Conservation (phyloP, 2,329 filamentous ascomycete species). For the Nannizziopsis barbatae region DNA sequence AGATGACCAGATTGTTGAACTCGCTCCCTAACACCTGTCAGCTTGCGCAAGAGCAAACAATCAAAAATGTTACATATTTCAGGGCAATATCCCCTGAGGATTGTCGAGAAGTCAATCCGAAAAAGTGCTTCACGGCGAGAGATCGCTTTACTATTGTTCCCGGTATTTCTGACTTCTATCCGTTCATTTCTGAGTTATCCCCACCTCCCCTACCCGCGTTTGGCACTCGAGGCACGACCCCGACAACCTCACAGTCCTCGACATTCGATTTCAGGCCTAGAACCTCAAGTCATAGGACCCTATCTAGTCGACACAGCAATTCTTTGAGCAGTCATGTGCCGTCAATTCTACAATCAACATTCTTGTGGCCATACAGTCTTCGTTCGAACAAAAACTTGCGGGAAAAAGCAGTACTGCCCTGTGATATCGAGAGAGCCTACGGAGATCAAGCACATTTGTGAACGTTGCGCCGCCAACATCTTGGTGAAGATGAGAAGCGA, state of each 20-base stretch:
- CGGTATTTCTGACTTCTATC: too few species aligned
- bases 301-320: neutral
- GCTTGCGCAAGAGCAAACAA: too few species aligned
- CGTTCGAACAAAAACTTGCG: conserved; percentile 15
- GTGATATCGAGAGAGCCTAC: conserved; percentile 6
- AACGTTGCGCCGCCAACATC: conserved; percentile 14
- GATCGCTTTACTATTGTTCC: too few species aligned
- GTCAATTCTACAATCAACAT: conserved; percentile 14
- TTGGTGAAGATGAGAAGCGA: conserved; percentile 11
- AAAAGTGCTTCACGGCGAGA: too few species aligned
- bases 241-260: too few species aligned
- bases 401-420: conserved; percentile 15
- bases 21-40: too few species aligned
- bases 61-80: too few species aligned
- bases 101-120: too few species aligned
- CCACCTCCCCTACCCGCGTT: too few species aligned
- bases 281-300: neutral
- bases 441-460: conserved; percentile 11
- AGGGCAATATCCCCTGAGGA: too few species aligned
- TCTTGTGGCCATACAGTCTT: conserved; percentile 14
- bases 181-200: too few species aligned
- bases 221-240: too few species aligned
- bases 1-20: neutral
- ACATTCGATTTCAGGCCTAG: neutral
- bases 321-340: conserved; percentile 12